Evolutionary conservation across 106 monocot species (phyloP), one percentile per base, ranked within the genome.

Genomic region (Hemerocallis citrina): DNA sequence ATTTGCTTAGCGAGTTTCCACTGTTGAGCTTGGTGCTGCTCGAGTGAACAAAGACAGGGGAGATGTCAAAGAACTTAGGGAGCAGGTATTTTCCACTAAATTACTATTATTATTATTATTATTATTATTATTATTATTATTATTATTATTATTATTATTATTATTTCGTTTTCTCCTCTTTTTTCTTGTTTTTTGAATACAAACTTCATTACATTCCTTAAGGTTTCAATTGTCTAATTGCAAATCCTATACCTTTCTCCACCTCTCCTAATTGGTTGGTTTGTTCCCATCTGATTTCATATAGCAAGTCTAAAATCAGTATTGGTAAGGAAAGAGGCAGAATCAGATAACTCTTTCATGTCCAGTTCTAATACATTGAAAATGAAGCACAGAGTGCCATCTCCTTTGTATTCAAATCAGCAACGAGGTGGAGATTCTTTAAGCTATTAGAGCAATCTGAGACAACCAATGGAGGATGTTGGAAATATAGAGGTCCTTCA

Each of bases 1-100:
- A 67, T 99, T 99, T 74, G 92, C 98, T 3, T 91, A 99, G 43
- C 73, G 98, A 50, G 98, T 99, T 59, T 88, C 98, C 2, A 88
- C 74, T 35, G 98, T 99, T 51, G 98, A 99, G 69, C 88, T 99
- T 68, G 98, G 98, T 38, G 84, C 84, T 63, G 92, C 98, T 17
- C 68, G 72, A 17, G 12, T 85, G 30, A 99, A 99, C 27, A 99
- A 88, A 68, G 98, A 88, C 24, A 71, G 52, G 62, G 72, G 77
- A 46, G 98, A 99, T 62, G 70, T 82, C 24, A 92, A 77, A 64
- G 82, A 88, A 37, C 92, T 99, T 34, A 92, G 80, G 58, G 98
- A 88, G 47, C 98, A 99, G 98, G 98, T 99, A 54, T 49, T 9
- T 49, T 13, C 41, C 17, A 1, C 13, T 33, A n/a, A n/a, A n/a